Conservation (phyloP, 768 basidiomycete species). For the Suillus decipiens region DNA sequence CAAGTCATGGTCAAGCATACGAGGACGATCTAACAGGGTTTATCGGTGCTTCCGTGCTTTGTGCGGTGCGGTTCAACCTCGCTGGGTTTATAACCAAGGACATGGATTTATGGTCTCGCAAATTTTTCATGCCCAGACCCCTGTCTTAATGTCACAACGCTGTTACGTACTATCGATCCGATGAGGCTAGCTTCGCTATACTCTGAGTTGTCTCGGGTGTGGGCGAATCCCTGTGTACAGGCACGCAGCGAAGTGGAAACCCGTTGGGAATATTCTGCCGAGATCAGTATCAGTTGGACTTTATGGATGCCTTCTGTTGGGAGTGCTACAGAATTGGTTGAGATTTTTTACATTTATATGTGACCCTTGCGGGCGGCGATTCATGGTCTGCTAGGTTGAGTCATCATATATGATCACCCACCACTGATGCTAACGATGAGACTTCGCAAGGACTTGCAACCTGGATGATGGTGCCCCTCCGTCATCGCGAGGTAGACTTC, state of each 20-base stretch:
- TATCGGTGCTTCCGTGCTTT: slow-evolving; percentile 17
- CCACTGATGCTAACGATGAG: neutral
- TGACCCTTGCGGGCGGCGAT: neutral
- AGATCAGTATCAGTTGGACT: neutral
- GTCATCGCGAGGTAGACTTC: slow-evolving; percentile 4
- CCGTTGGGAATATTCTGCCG: slow-evolving; percentile 3
- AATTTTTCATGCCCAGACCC: neutral
- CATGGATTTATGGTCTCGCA: neutral
- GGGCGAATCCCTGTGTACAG: slow-evolving; percentile 2
- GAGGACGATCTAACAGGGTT: slow-evolving; percentile 4
- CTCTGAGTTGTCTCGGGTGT: slow-evolving; percentile 2
- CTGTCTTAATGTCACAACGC: neutral
- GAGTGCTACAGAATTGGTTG: neutral
- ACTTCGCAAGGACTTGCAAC: neutral
- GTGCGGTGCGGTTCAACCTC: slow-evolving; percentile 9
- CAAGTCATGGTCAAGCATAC: slow-evolving; percentile 11
- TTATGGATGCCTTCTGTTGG: neutral
- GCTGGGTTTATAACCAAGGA: neutral
- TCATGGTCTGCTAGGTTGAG: neutral
- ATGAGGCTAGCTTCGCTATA: slow-evolving; percentile 4
- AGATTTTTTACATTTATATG: neutral
- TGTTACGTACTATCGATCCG: neutral
- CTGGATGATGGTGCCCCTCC: neutral
- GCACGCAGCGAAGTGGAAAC: slow-evolving; percentile 9
- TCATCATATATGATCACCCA: neutral